Base-by-base conservation (phyloP, 2,329 filamentous ascomycete species). In the Penicillium sp. region DNA sequence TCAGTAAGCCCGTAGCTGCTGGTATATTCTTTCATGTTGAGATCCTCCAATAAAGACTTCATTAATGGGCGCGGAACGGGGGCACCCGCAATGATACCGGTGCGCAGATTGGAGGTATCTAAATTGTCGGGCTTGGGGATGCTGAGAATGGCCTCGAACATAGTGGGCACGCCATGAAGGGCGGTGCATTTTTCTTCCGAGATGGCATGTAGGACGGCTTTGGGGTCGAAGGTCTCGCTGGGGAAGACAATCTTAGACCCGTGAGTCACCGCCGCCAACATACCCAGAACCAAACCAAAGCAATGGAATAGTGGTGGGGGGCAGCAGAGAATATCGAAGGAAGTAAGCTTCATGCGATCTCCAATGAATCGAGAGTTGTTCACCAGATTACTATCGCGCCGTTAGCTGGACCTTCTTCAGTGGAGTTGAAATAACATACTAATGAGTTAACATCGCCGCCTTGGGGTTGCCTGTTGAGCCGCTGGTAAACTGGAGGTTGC, bases 291-390 rank as follows among this genome's bases (percentile, higher is more conserved):
- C 8, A 93, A 83, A 1, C 90, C 90, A 69, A 93, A 93, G 78
- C 90, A 93, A 78, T 95, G 91, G 79, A 95, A 95, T 3, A 95
- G 81, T 0, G 91, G 91, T 0, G 91, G 90, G 3, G 90, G 90
- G 71, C 91, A 95, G 78, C 90, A 93, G 11, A 95, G 80, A 8
- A 88, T 79, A 68, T 93, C 89, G 46, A 80, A 77, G 3, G 83
- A 76, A 0, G 84, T 86, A 16, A 93, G 80, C 6, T 84, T 81
- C 88, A 92, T 89, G 44, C 89, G 84, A 72, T 91, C 88, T 53
- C 89, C 90, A 50, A 89, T 88, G 75, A 89, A 89, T 29, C 86
- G 83, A 8, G 85, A 82, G 70, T 89, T 89, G 71, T 89, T 89
- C 66, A 86, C 67, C 3, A 75, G 56, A 45, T 77, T 77, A 56